Percentiles rank a stretch among this genome's conserved stretches.
Conservation (phyloP, 2,329 filamentous ascomycete genomes). For the Xylariaceae sp. region DNA sequence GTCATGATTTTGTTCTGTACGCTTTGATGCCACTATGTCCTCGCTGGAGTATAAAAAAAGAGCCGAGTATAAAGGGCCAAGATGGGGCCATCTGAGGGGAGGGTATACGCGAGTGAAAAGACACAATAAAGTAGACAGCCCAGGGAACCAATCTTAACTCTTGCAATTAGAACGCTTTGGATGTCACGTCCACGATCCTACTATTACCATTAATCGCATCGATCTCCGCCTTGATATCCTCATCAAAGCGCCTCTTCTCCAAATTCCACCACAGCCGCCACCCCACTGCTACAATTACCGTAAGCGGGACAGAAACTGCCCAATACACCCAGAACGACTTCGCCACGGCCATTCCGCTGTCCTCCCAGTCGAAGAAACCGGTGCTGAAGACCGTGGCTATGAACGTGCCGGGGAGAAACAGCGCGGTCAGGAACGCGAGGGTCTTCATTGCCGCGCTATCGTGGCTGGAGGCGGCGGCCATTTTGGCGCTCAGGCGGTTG, state of each 20-base stretch:
- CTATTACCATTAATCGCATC: conserved; percentile 2
- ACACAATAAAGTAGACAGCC: too few relatives aligned
- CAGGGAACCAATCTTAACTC: too few relatives aligned
- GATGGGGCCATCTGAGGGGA: too few relatives aligned
- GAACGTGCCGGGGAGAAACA: conserved; percentile 7
- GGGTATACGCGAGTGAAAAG: too few relatives aligned
- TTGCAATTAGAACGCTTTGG: too few relatives aligned
- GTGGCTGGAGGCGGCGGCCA: conserved; percentile 8
- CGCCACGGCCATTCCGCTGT: conserved; percentile 2
- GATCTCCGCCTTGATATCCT: conserved; percentile 5
- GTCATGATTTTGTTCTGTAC: too few relatives aligned
- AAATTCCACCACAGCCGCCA: conserved; percentile 11
- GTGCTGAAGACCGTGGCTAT: conserved; percentile 9
- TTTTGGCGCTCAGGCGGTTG: conserved; percentile 8
- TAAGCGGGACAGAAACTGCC: conserved; percentile 1
- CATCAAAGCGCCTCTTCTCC: conserved; percentile 11
- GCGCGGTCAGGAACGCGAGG: conserved; percentile 6
- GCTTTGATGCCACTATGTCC: too few relatives aligned
- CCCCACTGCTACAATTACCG: conserved; percentile 1
- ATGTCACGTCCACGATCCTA: conserved; percentile 26
- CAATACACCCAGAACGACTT: conserved; percentile 9
- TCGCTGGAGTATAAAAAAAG: too few relatives aligned
- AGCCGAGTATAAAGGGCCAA: too few relatives aligned
- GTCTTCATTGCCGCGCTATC: conserved; percentile 13
- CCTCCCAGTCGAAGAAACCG: conserved; percentile 3